Evolutionary conservation across 768 basidiomycete genomes (phyloP).

Genomic region (Tulasnella sp.): DNA sequence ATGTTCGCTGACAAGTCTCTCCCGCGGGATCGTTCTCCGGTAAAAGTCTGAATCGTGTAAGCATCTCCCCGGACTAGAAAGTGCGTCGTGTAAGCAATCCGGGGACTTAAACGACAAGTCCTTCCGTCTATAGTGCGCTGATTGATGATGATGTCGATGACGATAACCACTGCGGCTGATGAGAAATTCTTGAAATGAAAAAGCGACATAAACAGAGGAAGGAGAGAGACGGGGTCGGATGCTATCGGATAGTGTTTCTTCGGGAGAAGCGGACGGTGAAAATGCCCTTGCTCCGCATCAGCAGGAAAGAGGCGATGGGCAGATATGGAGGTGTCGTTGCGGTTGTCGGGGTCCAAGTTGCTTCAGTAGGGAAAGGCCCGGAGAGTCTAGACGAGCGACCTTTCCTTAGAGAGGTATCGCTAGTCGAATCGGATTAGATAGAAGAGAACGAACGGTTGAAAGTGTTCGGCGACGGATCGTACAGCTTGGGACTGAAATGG

Average conservation of each 20-base stretch:
- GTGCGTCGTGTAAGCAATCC: background rate
- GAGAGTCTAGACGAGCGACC: background rate
- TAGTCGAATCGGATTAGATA: background rate
- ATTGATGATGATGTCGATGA: background rate
- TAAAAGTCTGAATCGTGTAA: background rate
- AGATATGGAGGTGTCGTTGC: too few relatives aligned
- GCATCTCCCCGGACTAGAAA: too few relatives aligned
- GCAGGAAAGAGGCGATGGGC: background rate
- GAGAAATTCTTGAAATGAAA: too few relatives aligned
- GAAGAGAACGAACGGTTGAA: background rate
- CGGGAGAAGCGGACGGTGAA: background rate
- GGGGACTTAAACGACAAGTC: background rate
- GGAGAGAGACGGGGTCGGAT: background rate
- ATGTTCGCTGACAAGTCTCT: background rate
- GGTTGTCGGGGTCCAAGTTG: background rate
- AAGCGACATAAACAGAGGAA: too few relatives aligned
- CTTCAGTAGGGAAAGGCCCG: background rate
- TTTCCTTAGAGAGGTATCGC: background rate
- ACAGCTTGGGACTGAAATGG: background rate
- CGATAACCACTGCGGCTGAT: background rate
- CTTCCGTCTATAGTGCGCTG: too few relatives aligned
- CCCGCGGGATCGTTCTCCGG: background rate
- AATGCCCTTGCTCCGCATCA: background rate
- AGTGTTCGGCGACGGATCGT: background rate
- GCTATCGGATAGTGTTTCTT: background rate